Evolutionary conservation across 208 protist genomes (phyloP).

Genomic region (Borovskyia barvae): DNA sequence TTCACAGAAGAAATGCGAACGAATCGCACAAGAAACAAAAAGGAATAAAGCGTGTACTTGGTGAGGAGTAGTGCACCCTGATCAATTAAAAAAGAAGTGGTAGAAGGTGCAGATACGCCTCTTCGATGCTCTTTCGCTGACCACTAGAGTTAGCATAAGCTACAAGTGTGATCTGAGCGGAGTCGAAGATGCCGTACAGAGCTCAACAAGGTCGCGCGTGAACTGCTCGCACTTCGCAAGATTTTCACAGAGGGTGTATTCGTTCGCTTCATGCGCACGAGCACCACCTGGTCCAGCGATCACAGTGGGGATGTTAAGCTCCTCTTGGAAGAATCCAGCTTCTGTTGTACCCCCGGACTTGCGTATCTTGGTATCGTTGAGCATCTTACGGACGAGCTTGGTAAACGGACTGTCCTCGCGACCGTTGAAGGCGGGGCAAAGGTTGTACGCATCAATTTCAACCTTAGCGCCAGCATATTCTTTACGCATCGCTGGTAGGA

Average conservation of each 20-base stretch:
- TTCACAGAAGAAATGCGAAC: neutral
- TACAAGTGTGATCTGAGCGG: constrained; percentile 7
- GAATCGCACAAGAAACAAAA: neutral
- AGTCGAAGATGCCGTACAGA: neutral
- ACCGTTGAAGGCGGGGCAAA: constrained; percentile 20
- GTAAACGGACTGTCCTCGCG: constrained; percentile 35
- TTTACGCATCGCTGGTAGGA: constrained; percentile 29
- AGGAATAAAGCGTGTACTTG: constrained; percentile 3
- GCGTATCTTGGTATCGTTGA: neutral
- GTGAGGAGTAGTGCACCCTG: constrained; percentile 3
- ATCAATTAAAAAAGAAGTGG: too few species aligned
- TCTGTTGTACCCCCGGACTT: constrained; percentile 35
- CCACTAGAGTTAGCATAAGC: too few species aligned
- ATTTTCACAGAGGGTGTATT: constrained; percentile 30
- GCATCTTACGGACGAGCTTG: constrained; percentile 18
- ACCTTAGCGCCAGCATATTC: constrained; percentile 30
- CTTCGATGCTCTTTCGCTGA: too few species aligned
- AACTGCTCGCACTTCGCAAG: constrained; percentile 21
- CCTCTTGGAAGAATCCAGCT: constrained; percentile 45
- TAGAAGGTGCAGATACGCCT: too few species aligned
- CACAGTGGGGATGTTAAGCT: constrained; percentile 34
- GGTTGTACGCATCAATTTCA: constrained; percentile 2
- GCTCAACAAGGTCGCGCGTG: constrained; percentile 18
- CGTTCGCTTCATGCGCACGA: constrained; percentile 41
- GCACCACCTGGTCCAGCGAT: constrained; percentile 37